Conservation (phyloP, 768 basidiomycete genomes). For the Leccinellum albellum region DNA sequence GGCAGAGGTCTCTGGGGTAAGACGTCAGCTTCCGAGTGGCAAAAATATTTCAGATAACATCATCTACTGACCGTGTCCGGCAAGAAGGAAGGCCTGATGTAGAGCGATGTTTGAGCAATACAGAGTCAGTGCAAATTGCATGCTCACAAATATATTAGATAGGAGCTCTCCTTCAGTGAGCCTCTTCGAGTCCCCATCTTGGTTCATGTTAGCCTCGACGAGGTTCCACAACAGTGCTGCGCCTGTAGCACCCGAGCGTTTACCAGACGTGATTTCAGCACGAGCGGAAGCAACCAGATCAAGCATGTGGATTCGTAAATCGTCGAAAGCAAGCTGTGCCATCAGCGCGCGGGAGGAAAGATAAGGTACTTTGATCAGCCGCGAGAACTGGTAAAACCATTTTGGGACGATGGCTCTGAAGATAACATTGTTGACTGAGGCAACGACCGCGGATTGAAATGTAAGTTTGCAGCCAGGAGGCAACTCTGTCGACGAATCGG, state of each 20-base stretch:
- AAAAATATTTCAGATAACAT: neutral
- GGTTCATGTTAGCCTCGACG: slow-evolving; percentile 45
- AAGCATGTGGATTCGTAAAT: slow-evolving; percentile 38
- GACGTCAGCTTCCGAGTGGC: slow-evolving; percentile 5
- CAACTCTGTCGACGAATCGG: slow-evolving; percentile 24
- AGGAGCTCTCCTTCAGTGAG: slow-evolving; percentile 45
- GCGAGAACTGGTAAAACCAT: slow-evolving; percentile 29
- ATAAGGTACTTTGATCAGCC: slow-evolving; percentile 32
- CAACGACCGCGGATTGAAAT: slow-evolving; percentile 35
- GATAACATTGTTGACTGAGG: slow-evolving; percentile 21
- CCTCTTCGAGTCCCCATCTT: slow-evolving; percentile 28
- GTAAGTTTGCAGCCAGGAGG: slow-evolving; percentile 32
- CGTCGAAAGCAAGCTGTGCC: slow-evolving; percentile 33
- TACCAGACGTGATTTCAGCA: slow-evolving; percentile 30
- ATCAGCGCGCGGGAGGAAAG: slow-evolving; percentile 31
- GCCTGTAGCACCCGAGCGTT: slow-evolving; percentile 20
- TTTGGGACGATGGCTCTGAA: slow-evolving; percentile 31
- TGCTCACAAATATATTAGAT: slow-evolving; percentile 46
- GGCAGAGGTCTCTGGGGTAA: slow-evolving; percentile 42
- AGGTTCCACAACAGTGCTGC: slow-evolving; percentile 43
- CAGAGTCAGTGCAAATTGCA: neutral
- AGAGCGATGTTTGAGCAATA: neutral
- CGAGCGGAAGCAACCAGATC: slow-evolving; percentile 40
- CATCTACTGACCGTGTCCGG: slow-evolving; percentile 41
- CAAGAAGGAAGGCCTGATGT: slow-evolving; percentile 41